phyloP scores from a whole-genome alignment of 192 early-diverging fungal species.

The Entomortierella lignicola region DNA sequence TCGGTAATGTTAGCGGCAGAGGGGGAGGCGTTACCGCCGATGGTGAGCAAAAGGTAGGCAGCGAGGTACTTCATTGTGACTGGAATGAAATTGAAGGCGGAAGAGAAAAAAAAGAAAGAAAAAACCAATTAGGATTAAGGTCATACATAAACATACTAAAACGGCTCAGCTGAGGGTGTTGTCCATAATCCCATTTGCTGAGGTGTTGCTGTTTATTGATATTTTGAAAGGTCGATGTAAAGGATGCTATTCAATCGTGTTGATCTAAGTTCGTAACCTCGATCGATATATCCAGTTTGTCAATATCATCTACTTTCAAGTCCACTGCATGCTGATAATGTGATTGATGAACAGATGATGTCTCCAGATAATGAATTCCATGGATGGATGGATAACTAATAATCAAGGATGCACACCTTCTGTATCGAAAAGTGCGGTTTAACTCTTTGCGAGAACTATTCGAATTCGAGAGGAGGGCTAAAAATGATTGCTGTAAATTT shows the following conservation, averaged over 20 bases:
- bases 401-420: slow-evolving; percentile 42
- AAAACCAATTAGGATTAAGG: slow-evolving; percentile 8
- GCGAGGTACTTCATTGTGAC: slow-evolving; percentile 95
- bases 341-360: not conserved
- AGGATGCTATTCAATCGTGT: no score
- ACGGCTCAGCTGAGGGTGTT: no score
- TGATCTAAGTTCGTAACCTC: not conserved
- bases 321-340: not conserved
- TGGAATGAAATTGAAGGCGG: slow-evolving; percentile 3
- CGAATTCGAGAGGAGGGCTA: slow-evolving; percentile 45
- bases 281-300: no score
- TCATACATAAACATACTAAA: not conserved
- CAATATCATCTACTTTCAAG: no score
- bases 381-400: slow-evolving; percentile 26
- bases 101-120: no score
- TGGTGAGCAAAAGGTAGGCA: slow-evolving; percentile 95
- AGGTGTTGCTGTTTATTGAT: not conserved
- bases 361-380: not conserved
- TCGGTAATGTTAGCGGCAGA: slow-evolving; percentile 81
- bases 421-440: slow-evolving; percentile 56
- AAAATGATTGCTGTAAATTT: no score
- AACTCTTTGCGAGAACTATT: slow-evolving; percentile 51
- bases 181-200: not conserved
- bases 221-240: no score
- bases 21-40: slow-evolving; percentile 88